Conservation (phyloP, 2,329 filamentous ascomycete species). For the Simplicillium aogashimaense region DNA sequence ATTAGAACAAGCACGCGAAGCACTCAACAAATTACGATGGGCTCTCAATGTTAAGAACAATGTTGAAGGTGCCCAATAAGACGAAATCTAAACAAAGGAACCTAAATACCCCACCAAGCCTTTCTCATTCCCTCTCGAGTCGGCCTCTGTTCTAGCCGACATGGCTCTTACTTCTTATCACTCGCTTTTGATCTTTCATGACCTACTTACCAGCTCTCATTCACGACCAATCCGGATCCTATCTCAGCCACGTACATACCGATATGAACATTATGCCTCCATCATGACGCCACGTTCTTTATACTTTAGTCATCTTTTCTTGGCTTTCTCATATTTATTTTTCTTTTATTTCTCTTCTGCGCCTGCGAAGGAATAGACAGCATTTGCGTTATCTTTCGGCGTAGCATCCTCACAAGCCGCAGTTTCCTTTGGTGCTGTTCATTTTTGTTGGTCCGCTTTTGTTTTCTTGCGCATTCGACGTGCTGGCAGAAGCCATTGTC, state of each 20-base stretch:
- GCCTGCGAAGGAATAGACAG: not conserved
- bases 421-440: too few relatives aligned
- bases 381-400: slow-evolving; percentile 1
- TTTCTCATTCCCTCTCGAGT: too few relatives aligned
- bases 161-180: too few relatives aligned
- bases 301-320: slow-evolving; percentile 1
- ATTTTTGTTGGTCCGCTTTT: too few relatives aligned
- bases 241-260: too few relatives aligned
- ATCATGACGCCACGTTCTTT: not conserved
- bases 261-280: not conserved
- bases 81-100: not conserved
- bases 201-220: too few relatives aligned
- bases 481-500: too few relatives aligned
- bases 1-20: slow-evolving; percentile 47
- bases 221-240: not conserved
- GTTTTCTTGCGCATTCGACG: too few relatives aligned
- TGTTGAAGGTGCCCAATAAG: slow-evolving; percentile 43
- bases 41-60: slow-evolving; percentile 58
- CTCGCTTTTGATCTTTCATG: too few relatives aligned
- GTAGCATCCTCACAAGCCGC: too few relatives aligned
- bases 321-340: slow-evolving; percentile 1
- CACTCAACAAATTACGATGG: slow-evolving; percentile 63
- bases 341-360: not conserved
- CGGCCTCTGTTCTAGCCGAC: too few relatives aligned
- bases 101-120: too few relatives aligned